A percentile compares a stretch with the other conserved stretches of the same genome.
Conservation (phyloP, 805 yeast genomes). For the Lachancea nothofagi region DNA sequence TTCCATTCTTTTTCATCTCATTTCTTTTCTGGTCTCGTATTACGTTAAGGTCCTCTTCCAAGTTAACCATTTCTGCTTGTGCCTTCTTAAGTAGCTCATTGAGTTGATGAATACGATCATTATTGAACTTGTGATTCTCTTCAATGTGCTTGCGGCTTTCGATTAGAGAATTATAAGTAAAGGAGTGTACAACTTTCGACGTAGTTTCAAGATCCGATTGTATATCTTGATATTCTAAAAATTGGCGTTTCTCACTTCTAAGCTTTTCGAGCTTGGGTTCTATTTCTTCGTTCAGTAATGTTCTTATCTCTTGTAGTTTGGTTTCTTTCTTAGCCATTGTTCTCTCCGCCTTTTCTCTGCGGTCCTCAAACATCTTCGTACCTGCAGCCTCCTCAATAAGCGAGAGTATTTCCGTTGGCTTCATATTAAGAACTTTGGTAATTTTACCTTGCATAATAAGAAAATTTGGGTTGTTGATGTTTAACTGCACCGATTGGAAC, state of each 20-base stretch:
- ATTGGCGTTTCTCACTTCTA: constrained; percentile 73
- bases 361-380: constrained; percentile 89
- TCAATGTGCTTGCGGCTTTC: constrained; percentile 41
- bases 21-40: constrained; percentile 48
- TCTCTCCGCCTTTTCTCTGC: constrained; percentile 85
- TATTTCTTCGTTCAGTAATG: constrained; percentile 74
- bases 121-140: constrained; percentile 39
- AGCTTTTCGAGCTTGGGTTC: constrained; percentile 85
- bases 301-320: constrained; percentile 71
- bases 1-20: constrained; percentile 57
- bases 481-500: constrained; percentile 91
- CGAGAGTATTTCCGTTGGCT: constrained; percentile 81
- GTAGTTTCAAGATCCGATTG: constrained; percentile 75
- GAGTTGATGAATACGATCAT: constrained; percentile 37
- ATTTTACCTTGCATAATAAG: constrained; percentile 98
- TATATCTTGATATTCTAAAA: constrained; percentile 79
- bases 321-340: constrained; percentile 89
- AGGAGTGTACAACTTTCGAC: constrained; percentile 68
- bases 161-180: constrained; percentile 50
- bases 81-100: constrained; percentile 42
- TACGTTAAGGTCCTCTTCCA: constrained; percentile 55
- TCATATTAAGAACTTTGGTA: constrained; percentile 95
- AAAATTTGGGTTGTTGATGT: constrained; percentile 95
- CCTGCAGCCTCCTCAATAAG: constrained; percentile 98
- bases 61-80: constrained; percentile 48